Base-by-base conservation (phyloP, 768 basidiomycete species). In the Rhizopogon rudus region DNA sequence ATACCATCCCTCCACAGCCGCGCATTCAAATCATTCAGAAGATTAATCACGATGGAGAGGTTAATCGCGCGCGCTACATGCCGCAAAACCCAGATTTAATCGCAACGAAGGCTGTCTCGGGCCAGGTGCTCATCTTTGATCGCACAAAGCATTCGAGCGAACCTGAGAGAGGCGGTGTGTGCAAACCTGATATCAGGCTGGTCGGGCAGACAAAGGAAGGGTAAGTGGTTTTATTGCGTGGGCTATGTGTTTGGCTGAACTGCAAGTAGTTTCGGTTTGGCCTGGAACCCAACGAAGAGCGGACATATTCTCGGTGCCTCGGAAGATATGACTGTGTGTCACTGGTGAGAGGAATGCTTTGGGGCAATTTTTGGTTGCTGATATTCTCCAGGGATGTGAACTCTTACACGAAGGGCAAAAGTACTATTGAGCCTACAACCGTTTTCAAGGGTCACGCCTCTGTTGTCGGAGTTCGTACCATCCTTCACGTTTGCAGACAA, bases 61-160 rank as follows among this genome's bases (percentile, higher is more conserved):
- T 98, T 65, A 99, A 99, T 72, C 78, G 94, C 43, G 97, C 97
- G 57, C 85, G 97, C 51, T 99, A 98, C 71, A 98, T 98, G 95
- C 97, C 97, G 6, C 96, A 98, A 72, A 99, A 98, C 66, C 91
- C 94, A 2, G 92, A 98, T 73, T 72, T 99, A 61, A 90, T 99
- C 61, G 97, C 97, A 13, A 98, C 96, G 10, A 98, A 98, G 71
- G 80, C 94, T 20, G 82, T 93, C 7, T 84, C 82, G 6, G 97
- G 96, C 13, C 92, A 97, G 59, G 92, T 98, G 3, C 75, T 88
- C 55, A 74, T 99, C n/a, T 99, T 98, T 72, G 97, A 99, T 72
- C 77, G 97, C 56, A 98, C 97, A 37, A 98, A 97, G 71, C 96
- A 98, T 70, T 83, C 93, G 51, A 95, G 87, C 62, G 91, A 96